phyloP scores from a whole-genome alignment of 2,329 filamentous ascomycete species.

The Penicillium vulpinum region DNA sequence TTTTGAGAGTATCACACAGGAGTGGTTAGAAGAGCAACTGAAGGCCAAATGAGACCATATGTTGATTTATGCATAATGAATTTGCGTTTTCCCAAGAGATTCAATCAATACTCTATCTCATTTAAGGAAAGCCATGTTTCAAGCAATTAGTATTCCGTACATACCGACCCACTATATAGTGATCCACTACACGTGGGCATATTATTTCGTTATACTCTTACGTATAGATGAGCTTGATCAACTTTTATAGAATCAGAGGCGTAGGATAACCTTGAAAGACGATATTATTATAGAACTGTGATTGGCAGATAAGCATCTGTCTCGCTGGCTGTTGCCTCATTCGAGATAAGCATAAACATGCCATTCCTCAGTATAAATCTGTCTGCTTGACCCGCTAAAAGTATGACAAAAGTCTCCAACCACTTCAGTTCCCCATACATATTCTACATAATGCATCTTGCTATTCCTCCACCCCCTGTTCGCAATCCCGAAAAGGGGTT shows the following conservation, averaged over 20 bases:
- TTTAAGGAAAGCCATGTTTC: background rate
- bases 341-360: background rate
- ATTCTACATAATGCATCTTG: background rate
- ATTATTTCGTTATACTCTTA: background rate
- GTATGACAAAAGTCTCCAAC: background rate
- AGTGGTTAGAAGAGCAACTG: background rate
- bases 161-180: background rate
- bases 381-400: background rate
- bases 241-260: background rate
- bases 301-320: background rate
- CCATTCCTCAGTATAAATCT: background rate
- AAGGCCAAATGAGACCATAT: background rate
- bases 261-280: background rate
- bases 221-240: background rate
- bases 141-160: no score
- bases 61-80: background rate
- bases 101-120: background rate
- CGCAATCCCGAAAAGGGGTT: background rate
- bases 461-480: background rate
- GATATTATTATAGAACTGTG: background rate
- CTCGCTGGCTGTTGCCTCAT: background rate
- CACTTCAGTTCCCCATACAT: no score
- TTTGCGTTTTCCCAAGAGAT: background rate
- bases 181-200: background rate
- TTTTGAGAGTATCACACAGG: background rate